Base-by-base conservation (phyloP, 2,329 filamentous ascomycete genomes). In the Colletotrichum euphorbiae region DNA sequence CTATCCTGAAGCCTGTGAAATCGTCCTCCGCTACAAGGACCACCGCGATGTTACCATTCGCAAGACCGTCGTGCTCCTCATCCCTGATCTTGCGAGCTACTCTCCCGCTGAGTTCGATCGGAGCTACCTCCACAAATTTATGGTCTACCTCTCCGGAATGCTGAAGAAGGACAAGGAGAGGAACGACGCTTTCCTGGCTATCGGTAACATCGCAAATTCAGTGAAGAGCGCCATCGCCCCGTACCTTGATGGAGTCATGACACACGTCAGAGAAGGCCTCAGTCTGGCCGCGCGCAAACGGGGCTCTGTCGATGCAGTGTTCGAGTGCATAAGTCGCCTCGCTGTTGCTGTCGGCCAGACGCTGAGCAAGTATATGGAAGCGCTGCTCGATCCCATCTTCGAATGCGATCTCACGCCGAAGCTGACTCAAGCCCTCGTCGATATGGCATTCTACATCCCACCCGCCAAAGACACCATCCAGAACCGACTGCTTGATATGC, bases 371-470 rank as follows among this genome's bases (percentile, higher is more conserved):
- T 98, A 98, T 77, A 98, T 99, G 90, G 94, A 98, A 77, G 93
- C 94, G 12, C 83, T 99, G 31, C 86, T 99, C 9, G 95, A 98
- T 73, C 94, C 97, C 11, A 98, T 99, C 67, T 99, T 99, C 79
- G 94, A 93, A 15, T 99, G 96, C 77, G 96, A 97, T 55, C 85
- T 99, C 59, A 98, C 94, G 42, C 92, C 95, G 64, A 96, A 97
- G 72, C 86, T 99, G 24, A 98, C 95, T 0, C 94, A 98, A 77
- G 97, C 97, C 3, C 84, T 99, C 61, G 94, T 98, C 21, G 97
- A 99, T 75, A 98, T 99, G 93, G 96, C 96, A 31, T 97, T 98
- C 76, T 98, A 99, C 77, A 98, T 99, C 52, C 96, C 95, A 0
- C 94, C 97, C 0, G 93, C 98, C 65, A 96, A 97, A 76, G 87